Evolutionary conservation across 768 basidiomycete genomes (phyloP), one percentile per base, ranked within the genome.

Genomic region (Auriscalpium orientale): DNA sequence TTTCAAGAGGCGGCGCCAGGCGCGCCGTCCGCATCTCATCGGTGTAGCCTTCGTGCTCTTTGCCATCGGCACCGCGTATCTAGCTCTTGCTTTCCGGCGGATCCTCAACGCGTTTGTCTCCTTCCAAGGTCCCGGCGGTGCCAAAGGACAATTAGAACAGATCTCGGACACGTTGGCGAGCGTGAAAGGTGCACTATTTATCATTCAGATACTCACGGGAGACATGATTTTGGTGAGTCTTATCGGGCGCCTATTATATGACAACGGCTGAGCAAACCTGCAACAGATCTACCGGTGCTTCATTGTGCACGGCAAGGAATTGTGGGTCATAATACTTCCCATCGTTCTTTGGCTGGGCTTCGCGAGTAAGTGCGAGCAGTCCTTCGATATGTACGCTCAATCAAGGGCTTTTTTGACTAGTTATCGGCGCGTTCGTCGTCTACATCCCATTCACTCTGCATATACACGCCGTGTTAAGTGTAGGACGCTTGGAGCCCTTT

Each of bases 121-220:
- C 21, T 70, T 66, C 53, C 48, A 62, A 8, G 71, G 62, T 8
- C 43, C 56, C 4, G 59, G 70, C 3, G 66, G 70, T 46, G 65
- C 76, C 0, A 40, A 33, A 4, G 67, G 64, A 6, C 68, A 68
- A 37, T 74, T 77, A 53, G 59, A 65, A 13, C 50, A 71, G 49
- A 73, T 71, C 1, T 69, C 70, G 0, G 62, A 70, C 48, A 74
- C 72, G 76, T 64, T 76, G 18, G 73, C 72, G 54, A 73, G 76
- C 9, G 71, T 77, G 68, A 72, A 72, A 58, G 71, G 74, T 64
- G 72, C 58, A 1, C 65, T 68, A 49, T 77, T 72, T 61, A 71
- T 73, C 37, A 70, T 63, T 2, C 75, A 77, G 62, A 77, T 74
- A 0, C 70, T 74, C 53, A 65, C 76, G 11, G 76, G 75, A 13